Conservation (phyloP, 2,329 filamentous ascomycete species). For the Ambrosiella cleistominuta region DNA sequence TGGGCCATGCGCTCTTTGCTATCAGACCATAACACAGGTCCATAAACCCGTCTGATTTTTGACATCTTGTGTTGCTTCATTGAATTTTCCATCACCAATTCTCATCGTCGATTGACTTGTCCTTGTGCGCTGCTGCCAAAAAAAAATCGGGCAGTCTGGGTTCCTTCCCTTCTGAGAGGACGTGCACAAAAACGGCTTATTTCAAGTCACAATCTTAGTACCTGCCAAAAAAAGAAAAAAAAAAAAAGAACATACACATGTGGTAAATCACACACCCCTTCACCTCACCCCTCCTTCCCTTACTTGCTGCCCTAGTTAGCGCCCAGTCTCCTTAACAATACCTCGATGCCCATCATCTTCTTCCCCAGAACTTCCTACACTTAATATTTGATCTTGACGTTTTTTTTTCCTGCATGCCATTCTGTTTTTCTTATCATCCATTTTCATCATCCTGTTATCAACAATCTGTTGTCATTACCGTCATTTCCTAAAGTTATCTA, state of each 20-base stretch:
- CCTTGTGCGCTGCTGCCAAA: too few relatives aligned
- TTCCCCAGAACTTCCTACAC: not conserved
- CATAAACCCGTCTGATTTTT: too few relatives aligned
- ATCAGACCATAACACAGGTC: too few relatives aligned
- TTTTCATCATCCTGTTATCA: not conserved
- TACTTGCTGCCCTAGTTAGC: not conserved
- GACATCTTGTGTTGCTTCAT: too few relatives aligned
- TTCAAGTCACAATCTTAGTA: not conserved
- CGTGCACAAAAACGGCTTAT: not conserved
- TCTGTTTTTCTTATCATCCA: not conserved
- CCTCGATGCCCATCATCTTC: constrained; percentile 5
- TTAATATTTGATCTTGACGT: constrained; percentile 1
- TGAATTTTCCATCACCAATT: too few relatives aligned
- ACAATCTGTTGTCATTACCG: too few relatives aligned
- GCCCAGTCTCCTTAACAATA: constrained; percentile 5
- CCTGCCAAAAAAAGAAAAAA: constrained; percentile 2
- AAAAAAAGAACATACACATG: not conserved
- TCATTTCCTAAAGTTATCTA: too few relatives aligned
- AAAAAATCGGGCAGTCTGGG: not conserved
- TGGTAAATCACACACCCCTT: not conserved
- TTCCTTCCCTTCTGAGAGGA: not conserved
- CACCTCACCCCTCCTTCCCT: not conserved
- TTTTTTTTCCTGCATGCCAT: not conserved
- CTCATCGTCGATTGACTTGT: too few relatives aligned
- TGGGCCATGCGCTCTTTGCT: too few relatives aligned